A percentile compares a stretch with the other conserved stretches of the same genome.
Evolutionary conservation across 768 basidiomycete genomes (phyloP).

Genomic region (Rhizopogon vesiculosus): DNA sequence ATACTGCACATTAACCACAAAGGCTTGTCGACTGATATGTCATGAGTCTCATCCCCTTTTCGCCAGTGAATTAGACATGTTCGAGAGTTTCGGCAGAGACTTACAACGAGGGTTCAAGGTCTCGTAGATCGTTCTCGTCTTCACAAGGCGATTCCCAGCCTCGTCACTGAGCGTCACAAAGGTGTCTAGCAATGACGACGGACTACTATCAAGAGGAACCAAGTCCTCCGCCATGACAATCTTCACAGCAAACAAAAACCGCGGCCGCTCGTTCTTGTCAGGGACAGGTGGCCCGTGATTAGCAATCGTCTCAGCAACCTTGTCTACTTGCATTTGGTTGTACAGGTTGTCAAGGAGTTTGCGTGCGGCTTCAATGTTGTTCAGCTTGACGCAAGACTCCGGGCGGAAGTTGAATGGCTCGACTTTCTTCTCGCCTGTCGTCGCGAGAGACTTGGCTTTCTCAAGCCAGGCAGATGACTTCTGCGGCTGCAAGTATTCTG

Average conservation of each 20-base stretch:
- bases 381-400: slow-evolving; percentile 94
- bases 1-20: slow-evolving; percentile 97
- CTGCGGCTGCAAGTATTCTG: slow-evolving; percentile 76
- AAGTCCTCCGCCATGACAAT: slow-evolving; percentile 87
- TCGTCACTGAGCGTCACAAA: slow-evolving; percentile 96
- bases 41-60: slow-evolving; percentile 95
- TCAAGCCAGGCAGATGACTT: slow-evolving; percentile 88
- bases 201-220: slow-evolving; percentile 69
- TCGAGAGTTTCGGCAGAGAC: slow-evolving; percentile 22
- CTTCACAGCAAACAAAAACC: slow-evolving; percentile 91
- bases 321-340: slow-evolving; percentile 85
- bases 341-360: slow-evolving; percentile 93
- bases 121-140: slow-evolving; percentile 96
- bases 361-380: slow-evolving; percentile 92
- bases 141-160: slow-evolving; percentile 82
- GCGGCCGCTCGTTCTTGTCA: slow-evolving; percentile 59
- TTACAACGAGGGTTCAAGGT: slow-evolving; percentile 83
- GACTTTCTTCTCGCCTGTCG: slow-evolving; percentile 82
- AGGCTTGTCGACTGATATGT: slow-evolving; percentile 89
- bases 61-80: slow-evolving; percentile 4
- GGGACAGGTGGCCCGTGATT: slow-evolving; percentile 63
- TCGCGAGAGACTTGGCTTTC: slow-evolving; percentile 74
- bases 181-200: slow-evolving; percentile 80
- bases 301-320: slow-evolving; percentile 61
- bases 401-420: slow-evolving; percentile 94